Percentiles rank a stretch among this genome's conserved stretches.
phyloP scores from a whole-genome alignment of 345 rosid genomes.

The Draba incana region DNA sequence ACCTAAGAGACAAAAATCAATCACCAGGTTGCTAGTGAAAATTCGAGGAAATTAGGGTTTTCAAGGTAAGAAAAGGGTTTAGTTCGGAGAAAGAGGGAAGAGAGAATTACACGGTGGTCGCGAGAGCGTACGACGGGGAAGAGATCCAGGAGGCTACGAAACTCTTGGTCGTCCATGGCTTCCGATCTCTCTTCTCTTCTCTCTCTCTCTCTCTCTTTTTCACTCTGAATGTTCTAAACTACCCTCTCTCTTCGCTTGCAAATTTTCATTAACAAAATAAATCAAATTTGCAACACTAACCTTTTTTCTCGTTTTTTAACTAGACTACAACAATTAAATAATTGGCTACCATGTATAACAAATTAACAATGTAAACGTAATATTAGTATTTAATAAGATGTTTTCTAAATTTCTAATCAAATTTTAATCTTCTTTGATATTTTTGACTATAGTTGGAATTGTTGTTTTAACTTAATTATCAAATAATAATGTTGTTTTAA shows the following conservation, averaged over 20 bases:
- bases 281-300: too few species aligned
- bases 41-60: slow-evolving; percentile 21
- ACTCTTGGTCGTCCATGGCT: slow-evolving; percentile 79
- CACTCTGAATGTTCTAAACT: slow-evolving; percentile 14
- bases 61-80: not conserved
- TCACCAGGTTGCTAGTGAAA: not conserved
- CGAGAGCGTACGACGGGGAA: slow-evolving; percentile 86
- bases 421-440: too few species aligned
- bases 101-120: slow-evolving; percentile 55
- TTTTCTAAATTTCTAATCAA: too few species aligned
- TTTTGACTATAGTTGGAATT: too few species aligned
- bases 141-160: slow-evolving; percentile 69
- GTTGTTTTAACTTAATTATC: too few species aligned
- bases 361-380: too few species aligned
- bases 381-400: too few species aligned
- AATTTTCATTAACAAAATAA: not conserved
- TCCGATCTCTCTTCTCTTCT: slow-evolving; percentile 27
- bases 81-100: not conserved
- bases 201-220: slow-evolving; percentile 1
- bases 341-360: too few species aligned
- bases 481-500: too few species aligned
- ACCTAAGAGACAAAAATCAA: not conserved
- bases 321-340: too few species aligned
- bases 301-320: too few species aligned
- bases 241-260: not conserved